These are phyloP conservation scores for Cardiospermum halicacabum DNA, from an alignment of 345 rosid species.

Conservation along the genomic window DNA sequence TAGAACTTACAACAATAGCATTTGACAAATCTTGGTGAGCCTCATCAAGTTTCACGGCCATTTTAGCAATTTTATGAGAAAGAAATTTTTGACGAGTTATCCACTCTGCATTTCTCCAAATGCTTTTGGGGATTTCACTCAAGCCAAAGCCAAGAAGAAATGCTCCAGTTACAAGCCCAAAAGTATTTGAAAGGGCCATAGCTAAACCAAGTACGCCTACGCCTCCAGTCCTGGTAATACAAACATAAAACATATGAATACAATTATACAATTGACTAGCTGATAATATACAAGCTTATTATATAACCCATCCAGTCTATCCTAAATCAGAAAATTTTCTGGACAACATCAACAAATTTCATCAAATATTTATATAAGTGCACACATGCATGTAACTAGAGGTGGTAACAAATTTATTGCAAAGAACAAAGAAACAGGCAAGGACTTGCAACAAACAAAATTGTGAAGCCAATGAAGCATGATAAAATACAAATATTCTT, in stretches of 20 bases:
- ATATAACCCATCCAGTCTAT: too few relatives aligned
- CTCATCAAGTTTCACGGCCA: slow-evolving; percentile 95
- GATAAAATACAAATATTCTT: slow-evolving; percentile 8
- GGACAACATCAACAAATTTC: slow-evolving; percentile 5
- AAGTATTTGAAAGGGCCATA: slow-evolving; percentile 99
- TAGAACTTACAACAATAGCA: slow-evolving; percentile 84
- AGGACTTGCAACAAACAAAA: background rate
- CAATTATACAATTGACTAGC: background rate
- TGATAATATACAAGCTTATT: background rate
- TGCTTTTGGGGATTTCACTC: slow-evolving; percentile 88
- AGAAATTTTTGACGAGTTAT: slow-evolving; percentile 89
- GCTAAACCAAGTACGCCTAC: slow-evolving; percentile 83
- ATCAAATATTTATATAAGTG: too few relatives aligned
- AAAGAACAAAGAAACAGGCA: background rate
- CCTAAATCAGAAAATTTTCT: too few relatives aligned
- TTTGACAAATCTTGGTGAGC: slow-evolving; percentile 97
- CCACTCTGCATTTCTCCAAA: slow-evolving; percentile 96
- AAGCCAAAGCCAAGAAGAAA: slow-evolving; percentile 99
- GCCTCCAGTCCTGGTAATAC: slow-evolving; percentile 45
- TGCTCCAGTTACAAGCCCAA: slow-evolving; percentile 98
- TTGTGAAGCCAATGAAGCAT: background rate
- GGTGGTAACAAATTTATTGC: slow-evolving; percentile 6
- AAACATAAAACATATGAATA: slow-evolving; percentile 1
- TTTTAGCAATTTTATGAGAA: slow-evolving; percentile 95
- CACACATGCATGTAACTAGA: too few relatives aligned